Conservation (phyloP, 2,329 filamentous ascomycete genomes). For the Huntiella bhutanensis region DNA sequence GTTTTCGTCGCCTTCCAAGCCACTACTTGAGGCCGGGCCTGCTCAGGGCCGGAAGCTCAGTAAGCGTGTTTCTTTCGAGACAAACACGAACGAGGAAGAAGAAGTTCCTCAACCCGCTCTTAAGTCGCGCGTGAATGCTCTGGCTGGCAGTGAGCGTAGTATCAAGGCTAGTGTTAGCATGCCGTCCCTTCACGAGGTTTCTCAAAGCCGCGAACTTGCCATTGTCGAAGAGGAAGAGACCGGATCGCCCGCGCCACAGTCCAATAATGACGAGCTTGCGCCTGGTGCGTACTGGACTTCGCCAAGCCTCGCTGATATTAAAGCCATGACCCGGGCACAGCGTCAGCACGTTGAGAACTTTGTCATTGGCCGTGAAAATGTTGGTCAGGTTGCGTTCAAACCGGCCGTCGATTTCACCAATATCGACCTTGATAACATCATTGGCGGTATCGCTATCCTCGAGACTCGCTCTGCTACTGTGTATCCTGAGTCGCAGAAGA, state of each 20-base stretch:
- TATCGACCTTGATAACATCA: conserved; percentile 64
- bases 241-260: conserved; percentile 19
- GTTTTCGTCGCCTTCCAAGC: conserved; percentile 38
- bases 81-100: conserved; percentile 28
- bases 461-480: conserved; percentile 68
- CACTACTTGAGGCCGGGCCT: conserved; percentile 18
- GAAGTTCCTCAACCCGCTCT: conserved; percentile 15
- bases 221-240: conserved; percentile 56
- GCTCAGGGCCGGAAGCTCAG: conserved; percentile 36
- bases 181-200: conserved; percentile 45
- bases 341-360: conserved; percentile 57
- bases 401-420: conserved; percentile 64
- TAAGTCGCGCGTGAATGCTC: conserved; percentile 5
- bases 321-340: conserved; percentile 61
- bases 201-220: conserved; percentile 56
- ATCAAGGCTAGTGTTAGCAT: conserved; percentile 8
- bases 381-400: conserved; percentile 68
- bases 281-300: conserved; percentile 76
- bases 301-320: conserved; percentile 55
- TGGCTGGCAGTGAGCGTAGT: conserved; percentile 15
- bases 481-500: conserved; percentile 57
- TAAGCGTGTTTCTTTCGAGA: conserved; percentile 87
- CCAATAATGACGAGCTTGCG: conserved; percentile 23
- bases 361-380: conserved; percentile 62
- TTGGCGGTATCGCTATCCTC: conserved; percentile 56